Conservation (phyloP, 805 yeast species). For the Wickerhamomyces pijperi region DNA sequence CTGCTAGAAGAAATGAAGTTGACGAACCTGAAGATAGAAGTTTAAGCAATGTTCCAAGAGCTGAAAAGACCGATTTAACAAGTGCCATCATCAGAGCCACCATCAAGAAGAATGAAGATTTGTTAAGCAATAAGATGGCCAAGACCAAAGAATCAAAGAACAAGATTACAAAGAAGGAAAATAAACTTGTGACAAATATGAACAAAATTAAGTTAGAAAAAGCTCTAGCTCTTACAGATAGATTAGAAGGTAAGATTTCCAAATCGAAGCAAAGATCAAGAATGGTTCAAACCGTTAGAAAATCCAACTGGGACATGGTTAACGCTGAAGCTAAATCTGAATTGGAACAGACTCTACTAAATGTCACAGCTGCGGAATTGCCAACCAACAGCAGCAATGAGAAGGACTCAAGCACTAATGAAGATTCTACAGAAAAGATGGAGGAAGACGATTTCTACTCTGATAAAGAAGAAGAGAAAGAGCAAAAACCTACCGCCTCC, state of each 20-base stretch:
- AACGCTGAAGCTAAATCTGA: slow-evolving; percentile 34
- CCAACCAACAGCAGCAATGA: slow-evolving; percentile 1
- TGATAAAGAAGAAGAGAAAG: slow-evolving; percentile 7
- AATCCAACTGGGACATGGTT: slow-evolving; percentile 63
- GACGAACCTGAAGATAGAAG: slow-evolving; percentile 36
- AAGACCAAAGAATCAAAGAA: slow-evolving; percentile 22
- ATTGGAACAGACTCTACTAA: slow-evolving; percentile 1
- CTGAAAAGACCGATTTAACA: slow-evolving; percentile 46
- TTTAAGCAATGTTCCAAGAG: slow-evolving; percentile 43
- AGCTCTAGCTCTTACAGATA: slow-evolving; percentile 41
- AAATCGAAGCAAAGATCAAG: slow-evolving; percentile 56
- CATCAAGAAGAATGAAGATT: slow-evolving; percentile 51
- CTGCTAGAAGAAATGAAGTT: slow-evolving; percentile 59
- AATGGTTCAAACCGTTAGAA: slow-evolving; percentile 49
- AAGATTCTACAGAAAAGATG: slow-evolving; percentile 10
- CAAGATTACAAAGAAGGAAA: slow-evolving; percentile 17
- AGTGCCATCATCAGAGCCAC: slow-evolving; percentile 59
- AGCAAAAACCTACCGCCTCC: not conserved
- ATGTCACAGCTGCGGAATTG: slow-evolving; percentile 2
- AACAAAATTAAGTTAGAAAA: slow-evolving; percentile 33
- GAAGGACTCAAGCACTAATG: slow-evolving; percentile 7
- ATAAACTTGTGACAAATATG: slow-evolving; percentile 20
- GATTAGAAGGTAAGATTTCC: slow-evolving; percentile 48
- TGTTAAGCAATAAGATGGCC: slow-evolving; percentile 41
- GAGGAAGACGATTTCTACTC: slow-evolving; percentile 13